Base-by-base conservation (phyloP, 177 flowering plant species). In the Vitis hybrid region DNA sequence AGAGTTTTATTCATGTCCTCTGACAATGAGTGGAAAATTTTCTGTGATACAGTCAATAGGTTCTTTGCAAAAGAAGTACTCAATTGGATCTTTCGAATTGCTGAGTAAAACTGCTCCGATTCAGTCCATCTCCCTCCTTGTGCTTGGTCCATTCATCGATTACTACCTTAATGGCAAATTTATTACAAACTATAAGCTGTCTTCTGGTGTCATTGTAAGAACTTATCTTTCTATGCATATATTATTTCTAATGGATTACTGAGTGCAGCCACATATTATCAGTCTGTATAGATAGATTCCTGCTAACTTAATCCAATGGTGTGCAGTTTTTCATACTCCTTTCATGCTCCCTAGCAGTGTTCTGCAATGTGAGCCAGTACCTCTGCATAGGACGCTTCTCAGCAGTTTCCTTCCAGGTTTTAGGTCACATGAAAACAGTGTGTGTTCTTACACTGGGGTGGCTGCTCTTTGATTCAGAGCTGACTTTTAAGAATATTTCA, bases 351-450 rank as follows among this genome's bases (percentile, higher is more conserved):
- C 82, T 94, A 51, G 98, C 98, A 0, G 98, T 94, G 12, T 90
- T 92, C 85, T 92, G 97, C 88, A 94, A 94, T 58, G 77, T 94
- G 63, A 94, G 98, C 73, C 98, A 94, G 73, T 94, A 92, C 70
- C 90, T 94, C 30, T 94, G 98, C 85, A 94, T 94, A 50, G 98
- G 98, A 20, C 88, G 98, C 58, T 94, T 92, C 84, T 92, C 98
- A 18, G 98, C 98, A 11, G 85, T 81, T n/a, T 94, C 98, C 18
- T 94, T 94, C 83, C 98, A 94, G 80, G 98, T 94, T 69, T 76
- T 94, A 62, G 98, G 98, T 27, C 98, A 94, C 85, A 94, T 94
- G 98, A 94, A 92, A 82, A 94, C 98, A 9, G 92, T 94, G 0
- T 87, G 92, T 57, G 93, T 94, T 57, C 89, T 94, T 18, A 86